Evolutionary conservation across 169 alveolate species (phyloP), one percentile per base, ranked within the genome.

Genomic region (Neospora caninum): DNA sequence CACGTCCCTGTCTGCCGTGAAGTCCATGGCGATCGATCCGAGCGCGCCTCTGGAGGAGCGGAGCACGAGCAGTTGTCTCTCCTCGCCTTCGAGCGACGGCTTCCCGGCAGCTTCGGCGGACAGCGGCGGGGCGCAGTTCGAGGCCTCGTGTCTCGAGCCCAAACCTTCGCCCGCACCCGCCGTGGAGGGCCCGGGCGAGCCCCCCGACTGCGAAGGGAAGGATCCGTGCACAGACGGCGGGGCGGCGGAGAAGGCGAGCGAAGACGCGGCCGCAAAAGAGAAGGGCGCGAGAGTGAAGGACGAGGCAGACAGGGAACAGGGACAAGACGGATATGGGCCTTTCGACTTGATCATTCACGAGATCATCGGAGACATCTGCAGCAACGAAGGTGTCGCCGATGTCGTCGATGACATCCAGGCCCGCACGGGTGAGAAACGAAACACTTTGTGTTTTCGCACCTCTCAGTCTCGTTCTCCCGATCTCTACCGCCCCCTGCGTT

Each of bases 381-480:
- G 95, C 86, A 93, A 93, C 80, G 95, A 93, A 45, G 95, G 95
- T 25, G 95, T 93, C n/a, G 95, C 94, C 41, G 95, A 93, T 70
- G 93, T 93, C 36, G 49, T 93, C n/a, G 53, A 58, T 42, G 95
- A 93, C 82, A 73, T 93, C 0, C 95, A 93, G 34, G 10, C 58
- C 13, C 80, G 95, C 49, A 93, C 93, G 34, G 93, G 95, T 93
- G 39, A 7, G 93, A 6, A 13, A n/a, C 41, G 38, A 36, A 18
- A 20, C 27, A n/a, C 86, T 69, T 31, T 18, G 34, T 31, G 82
- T 13, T 69, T 34, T 18, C 22, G 82, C 82, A 29, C 2, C 22
- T 31, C 82, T 6, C 39, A 9, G 38, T 69, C 82, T 69, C 82
- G 16, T 69, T 69, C 22, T 34, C 13, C 58, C 58, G 58, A 13